Evolutionary conservation across 106 monocot genomes (phyloP).

Genomic region (Gastrodia elata): DNA sequence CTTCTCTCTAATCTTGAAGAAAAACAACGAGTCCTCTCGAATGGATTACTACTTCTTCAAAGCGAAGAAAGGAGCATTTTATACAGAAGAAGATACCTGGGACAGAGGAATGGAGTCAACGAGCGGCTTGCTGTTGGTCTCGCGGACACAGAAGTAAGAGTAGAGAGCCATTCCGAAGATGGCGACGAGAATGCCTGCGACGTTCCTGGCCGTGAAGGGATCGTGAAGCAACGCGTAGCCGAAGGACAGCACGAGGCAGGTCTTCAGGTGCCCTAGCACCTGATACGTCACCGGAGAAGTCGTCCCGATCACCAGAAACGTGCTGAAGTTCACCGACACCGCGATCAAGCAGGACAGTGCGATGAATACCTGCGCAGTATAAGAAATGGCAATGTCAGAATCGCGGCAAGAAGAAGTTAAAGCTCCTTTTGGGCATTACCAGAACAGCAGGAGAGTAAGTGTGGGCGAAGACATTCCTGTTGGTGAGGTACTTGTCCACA

Average conservation of each 20-base stretch:
- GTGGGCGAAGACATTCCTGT: conserved; percentile 43
- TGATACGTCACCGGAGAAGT: conserved; percentile 77
- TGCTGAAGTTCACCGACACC: conserved; percentile 78
- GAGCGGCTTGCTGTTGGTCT: conserved; percentile 34
- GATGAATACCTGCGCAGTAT: conserved; percentile 34
- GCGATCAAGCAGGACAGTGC: conserved; percentile 56
- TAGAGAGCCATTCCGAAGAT: conserved; percentile 71
- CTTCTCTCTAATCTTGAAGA: no score
- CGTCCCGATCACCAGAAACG: conserved; percentile 66
- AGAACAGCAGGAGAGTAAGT: conserved; percentile 34
- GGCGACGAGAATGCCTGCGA: conserved; percentile 52
- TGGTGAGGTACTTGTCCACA: conserved; percentile 54
- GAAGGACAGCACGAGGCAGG: conserved; percentile 62
- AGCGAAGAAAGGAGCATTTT: neutral
- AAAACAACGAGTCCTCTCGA: no score
- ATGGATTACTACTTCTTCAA: neutral
- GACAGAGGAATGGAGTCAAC: conserved; percentile 20
- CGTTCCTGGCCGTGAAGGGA: conserved; percentile 52
- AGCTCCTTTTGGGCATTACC: conserved; percentile 19
- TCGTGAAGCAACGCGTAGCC: conserved; percentile 56
- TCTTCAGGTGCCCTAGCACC: conserved; percentile 69
- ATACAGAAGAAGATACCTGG: conserved; percentile 12
- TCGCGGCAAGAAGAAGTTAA: neutral
- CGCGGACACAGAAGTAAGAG: conserved; percentile 44
- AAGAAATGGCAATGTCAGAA: neutral